Percentiles rank a stretch among this genome's conserved stretches.
Conservation (phyloP, 257 asterid genomes). For the Salvia hispanica region DNA sequence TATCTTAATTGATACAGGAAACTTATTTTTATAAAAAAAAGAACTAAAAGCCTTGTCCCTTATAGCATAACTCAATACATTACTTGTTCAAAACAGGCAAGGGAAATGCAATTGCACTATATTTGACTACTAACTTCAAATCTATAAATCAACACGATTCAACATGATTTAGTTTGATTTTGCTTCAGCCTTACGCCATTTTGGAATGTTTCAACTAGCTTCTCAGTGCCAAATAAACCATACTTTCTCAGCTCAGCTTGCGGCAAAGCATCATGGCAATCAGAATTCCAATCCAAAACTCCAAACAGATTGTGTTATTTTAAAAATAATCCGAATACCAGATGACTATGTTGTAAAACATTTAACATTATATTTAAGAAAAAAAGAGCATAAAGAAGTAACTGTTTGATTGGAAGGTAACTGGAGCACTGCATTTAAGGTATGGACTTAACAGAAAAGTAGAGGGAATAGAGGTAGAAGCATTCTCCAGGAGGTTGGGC, state of each 20-base stretch:
- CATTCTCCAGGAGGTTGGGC: conserved; percentile 4
- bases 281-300: neutral
- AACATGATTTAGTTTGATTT: neutral
- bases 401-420: neutral
- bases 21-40: neutral
- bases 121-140: neutral
- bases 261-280: neutral
- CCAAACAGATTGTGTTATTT: neutral
- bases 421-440: neutral
- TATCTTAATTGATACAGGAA: neutral
- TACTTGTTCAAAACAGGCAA: neutral
- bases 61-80: neutral
- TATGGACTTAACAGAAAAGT: neutral
- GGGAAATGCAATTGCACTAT: neutral
- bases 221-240: too few species aligned
- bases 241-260: too few species aligned
- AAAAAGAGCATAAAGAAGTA: neutral
- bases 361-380: neutral
- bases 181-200: too few species aligned
- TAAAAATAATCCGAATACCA: neutral
- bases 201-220: too few species aligned
- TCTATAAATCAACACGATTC: neutral
- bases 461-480: neutral
- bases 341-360: neutral
- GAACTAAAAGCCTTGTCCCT: neutral